These are phyloP conservation scores for Dioscorea zingiberensis DNA, from an alignment of 106 monocot genomes.

Conservation along the genomic window DNA sequence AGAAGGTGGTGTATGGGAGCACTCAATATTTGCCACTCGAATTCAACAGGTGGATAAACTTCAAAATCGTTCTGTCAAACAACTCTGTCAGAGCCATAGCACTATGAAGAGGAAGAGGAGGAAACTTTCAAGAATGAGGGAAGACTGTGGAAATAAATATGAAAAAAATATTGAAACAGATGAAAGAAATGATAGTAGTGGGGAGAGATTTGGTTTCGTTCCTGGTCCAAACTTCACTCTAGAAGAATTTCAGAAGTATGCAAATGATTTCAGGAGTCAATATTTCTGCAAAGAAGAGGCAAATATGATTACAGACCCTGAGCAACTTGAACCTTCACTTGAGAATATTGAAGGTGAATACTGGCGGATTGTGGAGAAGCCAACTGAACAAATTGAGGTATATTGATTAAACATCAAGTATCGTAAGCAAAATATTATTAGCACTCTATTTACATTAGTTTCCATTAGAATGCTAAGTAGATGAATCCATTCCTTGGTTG, in stretches of 20 bases:
- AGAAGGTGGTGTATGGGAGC: slow-evolving; percentile 17
- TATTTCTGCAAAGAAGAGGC: slow-evolving; percentile 18
- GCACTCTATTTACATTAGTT: no score
- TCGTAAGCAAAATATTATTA: no score
- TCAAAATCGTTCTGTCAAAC: slow-evolving; percentile 19
- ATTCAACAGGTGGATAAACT: slow-evolving; percentile 25
- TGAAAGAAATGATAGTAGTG: slow-evolving; percentile 8
- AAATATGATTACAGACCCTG: not conserved
- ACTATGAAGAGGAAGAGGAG: slow-evolving; percentile 16
- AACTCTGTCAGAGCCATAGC: not conserved
- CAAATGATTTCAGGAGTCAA: slow-evolving; percentile 16
- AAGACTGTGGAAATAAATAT: slow-evolving; percentile 12
- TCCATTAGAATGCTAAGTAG: no score
- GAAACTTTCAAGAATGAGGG: not conserved
- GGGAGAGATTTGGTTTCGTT: slow-evolving; percentile 31
- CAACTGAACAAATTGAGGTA: slow-evolving; percentile 42
- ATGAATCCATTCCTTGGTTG: no score
- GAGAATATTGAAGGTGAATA: slow-evolving; percentile 32
- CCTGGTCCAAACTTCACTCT: slow-evolving; percentile 32
- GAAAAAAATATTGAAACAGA: slow-evolving; percentile 11
- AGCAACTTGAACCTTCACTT: slow-evolving; percentile 17
- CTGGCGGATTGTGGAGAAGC: slow-evolving; percentile 31
- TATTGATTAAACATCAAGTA: not conserved
- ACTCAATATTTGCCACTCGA: slow-evolving; percentile 22
- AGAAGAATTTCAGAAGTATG: slow-evolving; percentile 26